Evolutionary conservation across 345 rosid genomes (phyloP), one percentile per base, ranked within the genome.

Genomic region (Murraya koenigii): DNA sequence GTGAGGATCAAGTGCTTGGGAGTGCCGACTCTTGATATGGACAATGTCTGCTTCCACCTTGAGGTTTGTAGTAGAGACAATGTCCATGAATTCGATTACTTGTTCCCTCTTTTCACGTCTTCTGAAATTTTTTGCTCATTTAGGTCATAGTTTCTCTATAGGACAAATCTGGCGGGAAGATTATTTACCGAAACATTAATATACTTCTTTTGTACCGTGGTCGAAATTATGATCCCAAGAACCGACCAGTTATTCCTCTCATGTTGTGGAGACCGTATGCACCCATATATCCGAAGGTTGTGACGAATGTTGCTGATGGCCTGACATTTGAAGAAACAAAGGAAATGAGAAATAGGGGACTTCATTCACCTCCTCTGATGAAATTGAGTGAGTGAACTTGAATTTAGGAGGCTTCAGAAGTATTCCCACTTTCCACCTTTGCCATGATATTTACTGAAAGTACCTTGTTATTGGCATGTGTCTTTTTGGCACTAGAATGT

Each of bases 201-300:
- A 72, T 95, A 32, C 85, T 93, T 30, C 84, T 95, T 81, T 79
- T 95, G 78, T 91, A 88, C 72, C 83, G 98, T 4, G 98, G 98
- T 60, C 85, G 93, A 75, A 86, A 90, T 63, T 93, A 92, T 85
- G 93, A 92, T 83, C 89, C 92, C 7, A 84, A 89, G 80, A 87
- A 80, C 69, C 87, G 92, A 44, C 92, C 93, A 25, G 82, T 84
- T 30, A 80, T 93, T 76, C 98, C 98, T 65, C 85, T 88, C 71
- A 93, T 92, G 98, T 78, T 95, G 19, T 95, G 99, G 99, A 95
- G 89, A 88, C 98, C 99, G 54, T 90, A 90, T 83, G 84, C 92
- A 10, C 99, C 98, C 5, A 92, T 95, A 79, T 95, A 89, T 76
- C 96, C 92, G 0, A 92, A 71, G 83, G 96, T 95, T 68, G 92